These are phyloP conservation scores for Penicillium sp. DNA, from an alignment of 2,329 filamentous ascomycete genomes.

Conservation along the genomic window DNA sequence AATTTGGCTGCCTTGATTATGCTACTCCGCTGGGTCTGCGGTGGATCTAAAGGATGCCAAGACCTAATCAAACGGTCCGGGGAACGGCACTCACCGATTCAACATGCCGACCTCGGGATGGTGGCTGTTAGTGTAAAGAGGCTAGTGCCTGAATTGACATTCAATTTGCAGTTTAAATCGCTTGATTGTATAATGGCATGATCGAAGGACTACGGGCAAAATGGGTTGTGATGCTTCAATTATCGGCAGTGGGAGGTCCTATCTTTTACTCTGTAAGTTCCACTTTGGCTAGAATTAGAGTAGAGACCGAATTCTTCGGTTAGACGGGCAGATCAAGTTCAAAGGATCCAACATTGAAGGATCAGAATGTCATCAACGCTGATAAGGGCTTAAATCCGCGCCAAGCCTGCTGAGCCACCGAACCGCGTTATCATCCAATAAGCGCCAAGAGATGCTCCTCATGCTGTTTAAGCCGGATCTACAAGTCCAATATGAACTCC, in stretches of 20 bases:
- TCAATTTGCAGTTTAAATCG: too few species aligned
- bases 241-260: too few species aligned
- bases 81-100: not conserved
- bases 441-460: conserved; percentile 8
- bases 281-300: too few species aligned
- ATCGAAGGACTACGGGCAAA: too few species aligned
- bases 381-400: conserved; percentile 5
- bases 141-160: too few species aligned
- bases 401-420: conserved; percentile 8
- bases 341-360: too few species aligned
- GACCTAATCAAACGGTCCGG: not conserved
- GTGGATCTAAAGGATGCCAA: not conserved
- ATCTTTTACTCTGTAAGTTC: too few species aligned
- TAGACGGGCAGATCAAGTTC: too few species aligned
- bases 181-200: too few species aligned
- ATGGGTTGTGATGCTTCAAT: too few species aligned
- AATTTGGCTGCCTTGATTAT: not conserved
- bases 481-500: not conserved
- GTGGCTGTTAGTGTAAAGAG: too few species aligned
- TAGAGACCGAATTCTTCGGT: too few species aligned
- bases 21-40: not conserved
- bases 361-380: not conserved
- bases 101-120: not conserved
- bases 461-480: not conserved
- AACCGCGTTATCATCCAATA: conserved; percentile 1